Percentiles rank a stretch among this genome's conserved stretches.
phyloP scores from a whole-genome alignment of 768 basidiomycete species.

The Mycena galopus region DNA sequence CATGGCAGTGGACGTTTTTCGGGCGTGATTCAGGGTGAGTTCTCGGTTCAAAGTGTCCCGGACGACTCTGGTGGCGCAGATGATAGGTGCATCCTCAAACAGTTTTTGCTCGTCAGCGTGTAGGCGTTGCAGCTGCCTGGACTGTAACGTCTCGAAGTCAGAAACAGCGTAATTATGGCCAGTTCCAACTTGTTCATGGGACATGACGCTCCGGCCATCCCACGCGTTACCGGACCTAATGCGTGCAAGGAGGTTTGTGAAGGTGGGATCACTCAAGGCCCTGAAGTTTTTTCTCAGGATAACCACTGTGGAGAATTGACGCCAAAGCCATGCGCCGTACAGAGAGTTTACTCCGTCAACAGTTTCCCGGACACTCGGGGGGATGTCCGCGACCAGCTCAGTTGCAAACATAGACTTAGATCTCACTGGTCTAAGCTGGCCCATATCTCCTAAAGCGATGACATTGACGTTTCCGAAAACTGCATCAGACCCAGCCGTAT shows the following conservation, averaged over 20 bases:
- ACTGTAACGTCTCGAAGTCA: not conserved
- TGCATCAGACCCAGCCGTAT: not conserved
- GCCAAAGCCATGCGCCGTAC: not conserved
- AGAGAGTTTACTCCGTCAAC: not conserved
- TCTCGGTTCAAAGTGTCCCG: not conserved
- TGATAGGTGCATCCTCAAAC: not conserved
- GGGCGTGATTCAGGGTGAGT: not conserved
- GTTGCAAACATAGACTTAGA: not conserved
- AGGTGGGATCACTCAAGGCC: not conserved
- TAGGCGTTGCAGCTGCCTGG: not conserved
- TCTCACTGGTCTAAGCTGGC: not conserved
- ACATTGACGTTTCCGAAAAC: not conserved
- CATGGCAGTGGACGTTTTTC: not conserved
- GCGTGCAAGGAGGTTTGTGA: not conserved
- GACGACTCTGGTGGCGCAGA: not conserved
- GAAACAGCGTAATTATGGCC: not conserved
- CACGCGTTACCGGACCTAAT: not conserved
- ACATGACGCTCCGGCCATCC: not conserved
- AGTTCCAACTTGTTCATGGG: not conserved
- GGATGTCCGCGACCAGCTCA: not conserved
- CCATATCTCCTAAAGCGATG: not conserved
- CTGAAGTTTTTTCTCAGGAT: not conserved
- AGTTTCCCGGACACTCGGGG: not conserved
- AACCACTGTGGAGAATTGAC: not conserved
- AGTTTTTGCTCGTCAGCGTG: not conserved